Conservation (phyloP, 1,284 basidiomycete genomes). For the Apiotrichum laibachii region DNA sequence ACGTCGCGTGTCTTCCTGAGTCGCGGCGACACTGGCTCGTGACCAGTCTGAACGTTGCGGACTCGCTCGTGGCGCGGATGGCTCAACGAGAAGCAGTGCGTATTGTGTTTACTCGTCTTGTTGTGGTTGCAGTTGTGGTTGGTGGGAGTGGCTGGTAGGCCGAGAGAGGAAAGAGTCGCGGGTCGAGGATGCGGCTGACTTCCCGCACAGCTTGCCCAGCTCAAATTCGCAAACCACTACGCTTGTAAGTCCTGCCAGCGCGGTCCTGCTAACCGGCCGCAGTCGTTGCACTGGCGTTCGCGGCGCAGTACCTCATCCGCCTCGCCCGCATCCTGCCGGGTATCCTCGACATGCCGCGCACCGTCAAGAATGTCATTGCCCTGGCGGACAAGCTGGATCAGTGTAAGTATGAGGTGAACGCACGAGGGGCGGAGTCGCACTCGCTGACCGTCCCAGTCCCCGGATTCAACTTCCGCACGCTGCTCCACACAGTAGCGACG, state of each 20-base stretch:
- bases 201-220: not conserved
- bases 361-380: not conserved
- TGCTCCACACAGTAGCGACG: not conserved
- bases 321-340: slow-evolving; percentile 5
- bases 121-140: not conserved
- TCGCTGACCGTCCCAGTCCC: not conserved
- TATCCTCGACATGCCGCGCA: slow-evolving; percentile 1
- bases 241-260: not conserved
- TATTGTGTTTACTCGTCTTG: not conserved
- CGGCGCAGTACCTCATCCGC: slow-evolving; percentile 5
- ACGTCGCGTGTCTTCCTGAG: not conserved
- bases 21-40: slow-evolving; percentile 1
- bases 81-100: not conserved
- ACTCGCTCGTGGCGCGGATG: slow-evolving; percentile 3
- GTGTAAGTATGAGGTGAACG: not conserved
- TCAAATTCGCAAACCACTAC: slow-evolving; percentile 5
- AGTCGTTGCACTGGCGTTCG: slow-evolving; percentile 7
- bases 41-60: not conserved
- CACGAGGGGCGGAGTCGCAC: too few relatives aligned
- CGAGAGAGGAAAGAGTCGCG: too few relatives aligned
- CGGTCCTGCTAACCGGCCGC: too few relatives aligned
- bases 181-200: too few relatives aligned
- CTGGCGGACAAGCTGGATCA: not conserved
- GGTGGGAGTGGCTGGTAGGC: too few relatives aligned
- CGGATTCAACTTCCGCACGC: slow-evolving; percentile 1